Conservation (phyloP, 331 rosid species). For the Cydonia oblonga region DNA sequence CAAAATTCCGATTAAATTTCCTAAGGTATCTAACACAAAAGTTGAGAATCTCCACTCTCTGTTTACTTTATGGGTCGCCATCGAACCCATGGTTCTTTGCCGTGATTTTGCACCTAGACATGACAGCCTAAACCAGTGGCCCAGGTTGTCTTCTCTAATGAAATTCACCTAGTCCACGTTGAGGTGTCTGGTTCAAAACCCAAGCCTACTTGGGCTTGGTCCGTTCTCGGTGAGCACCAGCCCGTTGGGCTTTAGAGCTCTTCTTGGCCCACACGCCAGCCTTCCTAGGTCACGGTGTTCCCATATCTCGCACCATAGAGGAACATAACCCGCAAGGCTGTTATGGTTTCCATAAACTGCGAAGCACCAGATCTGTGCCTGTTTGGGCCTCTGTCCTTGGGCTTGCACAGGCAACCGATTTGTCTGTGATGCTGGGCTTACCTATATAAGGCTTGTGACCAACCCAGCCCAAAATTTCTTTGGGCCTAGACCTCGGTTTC, state of each 20-base stretch:
- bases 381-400: background rate
- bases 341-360: background rate
- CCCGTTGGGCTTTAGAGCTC: background rate
- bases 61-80: too few species aligned
- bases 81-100: too few species aligned
- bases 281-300: background rate
- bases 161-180: too few species aligned
- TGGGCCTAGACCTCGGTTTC: too few species aligned
- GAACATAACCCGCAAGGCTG: background rate
- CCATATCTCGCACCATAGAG: background rate
- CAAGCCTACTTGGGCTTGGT: background rate
- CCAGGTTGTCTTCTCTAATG: accelerated
- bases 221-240: background rate
- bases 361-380: background rate
- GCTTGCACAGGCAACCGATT: accelerated
- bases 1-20: too few species aligned
- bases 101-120: too few species aligned
- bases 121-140: accelerated
- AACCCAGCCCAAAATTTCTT: too few species aligned
- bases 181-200: background rate
- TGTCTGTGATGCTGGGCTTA: too few species aligned
- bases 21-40: too few species aligned
- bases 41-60: too few species aligned
- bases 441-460: too few species aligned
- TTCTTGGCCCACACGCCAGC: background rate